These are phyloP conservation scores for Acanthochlamys bracteata DNA, from an alignment of 106 monocot genomes.

Conservation along the genomic window DNA sequence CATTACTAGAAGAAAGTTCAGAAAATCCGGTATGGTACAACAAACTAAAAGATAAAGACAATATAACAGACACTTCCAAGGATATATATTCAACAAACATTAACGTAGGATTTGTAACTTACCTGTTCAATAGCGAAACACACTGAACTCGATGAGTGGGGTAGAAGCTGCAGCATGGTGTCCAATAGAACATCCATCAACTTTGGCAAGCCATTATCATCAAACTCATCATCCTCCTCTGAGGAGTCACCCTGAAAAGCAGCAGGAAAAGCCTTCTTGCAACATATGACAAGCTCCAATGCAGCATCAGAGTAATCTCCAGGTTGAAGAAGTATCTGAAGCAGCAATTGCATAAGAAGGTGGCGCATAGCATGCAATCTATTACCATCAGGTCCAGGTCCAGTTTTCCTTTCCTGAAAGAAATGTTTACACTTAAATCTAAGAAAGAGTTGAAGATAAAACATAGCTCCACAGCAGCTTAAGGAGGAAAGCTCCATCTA, in stretches of 20 bases:
- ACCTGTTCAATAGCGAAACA: conserved; percentile 82
- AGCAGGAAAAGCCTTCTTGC: conserved; percentile 75
- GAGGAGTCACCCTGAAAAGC: conserved; percentile 21
- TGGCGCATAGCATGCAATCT: conserved; percentile 76
- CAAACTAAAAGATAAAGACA: too few species aligned
- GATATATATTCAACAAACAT: too few species aligned
- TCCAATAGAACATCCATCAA: conserved; percentile 88
- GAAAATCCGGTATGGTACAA: too few species aligned
- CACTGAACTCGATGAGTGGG: conserved; percentile 54
- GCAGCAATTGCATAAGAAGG: conserved; percentile 73
- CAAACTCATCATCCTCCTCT: conserved; percentile 34
- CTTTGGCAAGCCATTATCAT: conserved; percentile 38
- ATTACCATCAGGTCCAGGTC: conserved; percentile 30
- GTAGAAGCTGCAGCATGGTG: conserved; percentile 69
- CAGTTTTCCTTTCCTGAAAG: conserved; percentile 58
- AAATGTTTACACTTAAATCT: not conserved
- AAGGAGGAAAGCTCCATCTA: too few species aligned
- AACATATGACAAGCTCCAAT: conserved; percentile 72
- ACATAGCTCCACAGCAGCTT: too few species aligned
- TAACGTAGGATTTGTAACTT: too few species aligned
- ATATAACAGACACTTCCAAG: too few species aligned
- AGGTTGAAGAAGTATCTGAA: conserved; percentile 78
- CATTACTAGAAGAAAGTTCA: too few species aligned
- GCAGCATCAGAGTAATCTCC: conserved; percentile 69
- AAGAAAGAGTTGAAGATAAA: too few species aligned